A percentile compares a stretch with the other conserved stretches of the same genome.
phyloP scores from a whole-genome alignment of 2,329 filamentous ascomycete species.

The Nannizzia gypsea region DNA sequence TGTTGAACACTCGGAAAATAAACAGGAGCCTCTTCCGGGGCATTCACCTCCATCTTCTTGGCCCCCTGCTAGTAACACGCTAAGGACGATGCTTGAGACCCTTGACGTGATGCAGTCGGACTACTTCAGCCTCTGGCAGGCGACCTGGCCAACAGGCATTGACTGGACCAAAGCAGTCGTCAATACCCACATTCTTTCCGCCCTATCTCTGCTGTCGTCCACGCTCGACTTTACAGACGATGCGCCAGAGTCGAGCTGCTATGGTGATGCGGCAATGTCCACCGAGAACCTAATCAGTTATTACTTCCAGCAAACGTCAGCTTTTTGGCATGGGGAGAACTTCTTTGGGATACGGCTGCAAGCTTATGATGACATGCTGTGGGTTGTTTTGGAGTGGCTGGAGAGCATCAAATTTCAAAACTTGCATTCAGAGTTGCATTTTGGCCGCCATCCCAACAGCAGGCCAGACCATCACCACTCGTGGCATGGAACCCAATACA shows the following conservation, averaged over 20 bases:
- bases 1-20: conserved; percentile 11
- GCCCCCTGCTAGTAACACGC: conserved; percentile 15
- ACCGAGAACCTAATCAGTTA: conserved; percentile 70
- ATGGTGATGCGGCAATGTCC: conserved; percentile 29
- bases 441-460: conserved; percentile 24
- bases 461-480: conserved; percentile 16
- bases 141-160: conserved; percentile 73
- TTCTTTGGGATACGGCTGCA: conserved; percentile 59
- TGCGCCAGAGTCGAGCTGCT: conserved; percentile 14
- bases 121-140: conserved; percentile 67
- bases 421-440: conserved; percentile 55
- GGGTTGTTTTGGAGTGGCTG: conserved; percentile 87
- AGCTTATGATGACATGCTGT: conserved; percentile 89
- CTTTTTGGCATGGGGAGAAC: conserved; percentile 81
- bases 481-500: conserved; percentile 71
- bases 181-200: conserved; percentile 64
- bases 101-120: conserved; percentile 63
- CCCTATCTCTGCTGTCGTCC: conserved; percentile 56
- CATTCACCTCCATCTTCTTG: not conserved
- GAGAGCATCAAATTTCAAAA: conserved; percentile 67
- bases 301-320: conserved; percentile 64
- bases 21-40: conserved; percentile 17
- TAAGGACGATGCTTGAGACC: conserved; percentile 44
- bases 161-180: conserved; percentile 90
- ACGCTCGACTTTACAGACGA: conserved; percentile 26